A percentile compares a stretch with the other conserved stretches of the same genome.
phyloP scores from a whole-genome alignment of 495 filamentous ascomycete genomes.

The Neurospora sp. region DNA sequence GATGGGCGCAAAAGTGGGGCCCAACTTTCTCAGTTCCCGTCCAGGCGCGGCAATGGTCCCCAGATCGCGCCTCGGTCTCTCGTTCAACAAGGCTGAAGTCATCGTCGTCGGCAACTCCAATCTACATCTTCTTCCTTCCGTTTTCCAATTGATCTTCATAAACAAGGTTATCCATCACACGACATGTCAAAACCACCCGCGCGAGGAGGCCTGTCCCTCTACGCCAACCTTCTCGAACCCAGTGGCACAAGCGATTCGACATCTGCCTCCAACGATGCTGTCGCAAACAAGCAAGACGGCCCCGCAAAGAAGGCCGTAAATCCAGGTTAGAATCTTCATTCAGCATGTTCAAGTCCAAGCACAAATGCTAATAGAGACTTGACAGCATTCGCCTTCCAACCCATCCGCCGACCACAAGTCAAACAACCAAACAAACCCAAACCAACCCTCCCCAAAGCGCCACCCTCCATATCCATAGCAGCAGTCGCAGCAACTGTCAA shows the following conservation, averaged over 20 bases:
- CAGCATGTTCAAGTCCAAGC: neutral
- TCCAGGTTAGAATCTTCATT: conserved; percentile 47
- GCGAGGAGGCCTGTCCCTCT: conserved; percentile 40
- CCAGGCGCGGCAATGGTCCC: neutral
- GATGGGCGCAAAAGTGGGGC: neutral
- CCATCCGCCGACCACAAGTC: conserved; percentile 57
- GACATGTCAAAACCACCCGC: conserved; percentile 2
- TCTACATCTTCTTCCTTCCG: neutral
- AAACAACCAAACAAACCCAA: conserved; percentile 64
- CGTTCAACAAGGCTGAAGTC: neutral
- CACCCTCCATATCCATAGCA: conserved; percentile 13
- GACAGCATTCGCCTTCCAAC: conserved; percentile 74
- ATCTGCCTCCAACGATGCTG: conserved; percentile 67
- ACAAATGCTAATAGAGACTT: conserved; percentile 28
- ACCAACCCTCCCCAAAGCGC: conserved; percentile 38
- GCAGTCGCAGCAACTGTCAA: conserved; percentile 1
- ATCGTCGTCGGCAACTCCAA: neutral
- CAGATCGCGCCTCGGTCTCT: neutral
- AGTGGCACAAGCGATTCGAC: conserved; percentile 35
- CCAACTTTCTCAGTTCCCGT: neutral
- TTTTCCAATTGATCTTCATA: neutral
- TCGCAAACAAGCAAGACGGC: conserved; percentile 59
- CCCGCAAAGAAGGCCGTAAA: conserved; percentile 63
- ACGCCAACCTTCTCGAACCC: conserved; percentile 46
- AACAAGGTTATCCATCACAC: neutral